phyloP scores from a whole-genome alignment of 2,329 filamentous ascomycete genomes.

The Trichoderma guizhouense region DNA sequence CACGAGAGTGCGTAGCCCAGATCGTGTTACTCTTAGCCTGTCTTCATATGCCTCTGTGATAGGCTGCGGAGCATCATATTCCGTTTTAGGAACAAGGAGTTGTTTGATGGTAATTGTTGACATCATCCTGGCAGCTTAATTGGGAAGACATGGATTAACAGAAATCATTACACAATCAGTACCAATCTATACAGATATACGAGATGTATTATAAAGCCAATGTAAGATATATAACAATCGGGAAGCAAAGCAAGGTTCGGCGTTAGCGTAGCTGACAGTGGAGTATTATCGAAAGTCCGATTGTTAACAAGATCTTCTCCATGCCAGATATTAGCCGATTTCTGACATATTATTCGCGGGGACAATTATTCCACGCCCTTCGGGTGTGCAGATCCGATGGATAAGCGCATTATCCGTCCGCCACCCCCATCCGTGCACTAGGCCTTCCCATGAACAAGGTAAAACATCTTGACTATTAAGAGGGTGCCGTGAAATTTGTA shows the following conservation, averaged over 20 bases:
- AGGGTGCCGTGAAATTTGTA: not conserved
- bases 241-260: not conserved
- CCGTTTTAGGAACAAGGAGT: not conserved
- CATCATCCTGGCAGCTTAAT: not conserved
- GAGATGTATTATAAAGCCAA: not conserved
- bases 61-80: not conserved
- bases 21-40: not conserved
- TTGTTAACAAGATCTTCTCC: not conserved
- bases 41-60: not conserved
- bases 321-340: not conserved
- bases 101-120: not conserved
- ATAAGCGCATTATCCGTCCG: not conserved
- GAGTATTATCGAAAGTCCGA: not conserved
- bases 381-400: not conserved
- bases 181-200: not conserved
- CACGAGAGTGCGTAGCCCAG: not conserved
- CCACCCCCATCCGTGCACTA: not conserved
- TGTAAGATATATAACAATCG: not conserved
- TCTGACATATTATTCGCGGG: not conserved
- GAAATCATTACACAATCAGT: not conserved
- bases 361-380: not conserved
- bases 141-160: not conserved
- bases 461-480: not conserved
- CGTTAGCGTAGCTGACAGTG: not conserved
- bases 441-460: not conserved